phyloP scores from a whole-genome alignment of 1,284 basidiomycete genomes.

The Exobasidium cylindrosporum region DNA sequence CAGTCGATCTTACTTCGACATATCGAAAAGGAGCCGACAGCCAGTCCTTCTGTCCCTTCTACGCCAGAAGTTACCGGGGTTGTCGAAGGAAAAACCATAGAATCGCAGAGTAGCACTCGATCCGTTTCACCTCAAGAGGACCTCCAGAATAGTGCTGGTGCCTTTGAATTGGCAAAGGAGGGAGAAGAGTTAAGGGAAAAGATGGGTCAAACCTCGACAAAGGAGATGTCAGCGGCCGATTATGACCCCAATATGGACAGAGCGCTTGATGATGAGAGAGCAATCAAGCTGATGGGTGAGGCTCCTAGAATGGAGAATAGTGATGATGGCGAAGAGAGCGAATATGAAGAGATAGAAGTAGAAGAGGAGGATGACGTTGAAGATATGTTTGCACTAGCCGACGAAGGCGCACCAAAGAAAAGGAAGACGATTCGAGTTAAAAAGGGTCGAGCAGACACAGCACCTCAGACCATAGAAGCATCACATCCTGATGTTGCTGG shows the following conservation, averaged over 20 bases:
- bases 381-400: constrained; percentile 50
- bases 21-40: neutral
- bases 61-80: neutral
- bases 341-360: constrained; percentile 47
- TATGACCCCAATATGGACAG: constrained; percentile 28
- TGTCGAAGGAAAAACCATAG: neutral
- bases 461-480: neutral
- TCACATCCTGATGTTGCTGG: constrained; percentile 19
- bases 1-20: constrained; percentile 30
- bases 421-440: constrained; percentile 32
- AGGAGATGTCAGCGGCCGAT: constrained; percentile 30
- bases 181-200: neutral
- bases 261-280: constrained; percentile 24
- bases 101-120: neutral
- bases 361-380: constrained; percentile 46
- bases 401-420: constrained; percentile 32
- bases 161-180: constrained; percentile 13
- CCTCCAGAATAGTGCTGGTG: constrained; percentile 6
- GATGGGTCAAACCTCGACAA: neutral
- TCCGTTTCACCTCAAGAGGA: neutral
- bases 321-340: constrained; percentile 21
- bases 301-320: neutral
- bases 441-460: constrained; percentile 17
- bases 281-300: constrained; percentile 8
- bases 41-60: neutral